Evolutionary conservation across 2,329 filamentous ascomycete species (phyloP), one percentile per base, ranked within the genome.

Genomic region (Beauveria sp.): DNA sequence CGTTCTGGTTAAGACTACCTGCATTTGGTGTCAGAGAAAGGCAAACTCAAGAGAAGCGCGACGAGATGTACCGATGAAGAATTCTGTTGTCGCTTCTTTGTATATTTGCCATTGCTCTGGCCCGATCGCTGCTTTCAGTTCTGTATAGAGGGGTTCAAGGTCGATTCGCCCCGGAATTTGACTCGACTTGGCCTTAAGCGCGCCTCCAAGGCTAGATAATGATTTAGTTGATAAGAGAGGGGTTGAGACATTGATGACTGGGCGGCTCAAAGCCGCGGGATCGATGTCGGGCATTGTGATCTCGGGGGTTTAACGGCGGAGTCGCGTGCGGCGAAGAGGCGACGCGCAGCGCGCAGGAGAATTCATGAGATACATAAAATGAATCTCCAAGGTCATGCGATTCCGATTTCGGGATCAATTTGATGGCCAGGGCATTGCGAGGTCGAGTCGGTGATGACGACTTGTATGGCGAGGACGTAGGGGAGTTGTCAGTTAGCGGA

Each of bases 101-200:
- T 89, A 89, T 37, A 75, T 71, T 37, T 78, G 75, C 85, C 85
- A 89, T 75, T 86, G 79, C 70, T 88, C 85, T 43, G 72, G 71
- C 66, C 80, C 80, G 66, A 88, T 82, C 67, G 79, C 78, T 51
- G 77, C 72, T 71, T 87, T 88, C 58, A 89, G 78, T 59, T 79
- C 79, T 53, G 81, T 79, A 71, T 88, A 88, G 51, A 87, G 75
- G 44, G 84, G 82, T 71, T 88, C 85, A 56, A 88, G 77, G 69
- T 89, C 85, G 72, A 89, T 88, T 68, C 86, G 83, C 61, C 84
- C 77, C 22, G 85, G 84, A 40, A 84, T 80, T 70, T 86, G 83
- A 70, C 81, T 85, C 5, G 81, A 80, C 72, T 87, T 87, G 58
- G 79, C 72, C 22, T 85, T 85, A 61, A 76, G 74, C 20, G 77